Percentiles rank a stretch among this genome's conserved stretches.
Conservation (phyloP, 106 monocot genomes). For the Dioscorea dumetorum region DNA sequence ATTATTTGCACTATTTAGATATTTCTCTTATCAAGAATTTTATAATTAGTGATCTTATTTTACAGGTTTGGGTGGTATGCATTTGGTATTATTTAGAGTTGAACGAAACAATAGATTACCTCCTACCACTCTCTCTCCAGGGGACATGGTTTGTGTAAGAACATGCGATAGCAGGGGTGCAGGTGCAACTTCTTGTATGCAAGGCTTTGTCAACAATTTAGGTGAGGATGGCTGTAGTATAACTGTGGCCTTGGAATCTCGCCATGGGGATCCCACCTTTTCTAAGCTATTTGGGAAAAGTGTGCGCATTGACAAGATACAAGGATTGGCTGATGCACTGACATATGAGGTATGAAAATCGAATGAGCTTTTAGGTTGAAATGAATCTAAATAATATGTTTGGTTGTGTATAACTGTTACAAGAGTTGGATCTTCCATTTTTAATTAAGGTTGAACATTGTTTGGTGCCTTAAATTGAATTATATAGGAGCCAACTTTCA, state of each 20-base stretch:
- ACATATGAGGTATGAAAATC: slow-evolving; percentile 73
- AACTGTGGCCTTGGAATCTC: slow-evolving; percentile 87
- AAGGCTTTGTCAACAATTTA: slow-evolving; percentile 86
- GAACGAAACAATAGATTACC: slow-evolving; percentile 89
- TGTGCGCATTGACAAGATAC: slow-evolving; percentile 92
- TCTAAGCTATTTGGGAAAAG: slow-evolving; percentile 89
- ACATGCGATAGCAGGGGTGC: slow-evolving; percentile 71
- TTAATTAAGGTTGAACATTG: too few relatives aligned
- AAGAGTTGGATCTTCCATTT: too few relatives aligned
- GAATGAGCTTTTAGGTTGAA: too few relatives aligned
- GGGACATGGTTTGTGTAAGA: slow-evolving; percentile 92
- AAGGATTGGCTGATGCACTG: slow-evolving; percentile 86
- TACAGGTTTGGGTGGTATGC: slow-evolving; percentile 85
- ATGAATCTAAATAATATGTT: too few relatives aligned
- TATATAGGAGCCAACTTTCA: too few relatives aligned
- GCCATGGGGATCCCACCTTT: slow-evolving; percentile 95
- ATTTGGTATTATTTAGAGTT: slow-evolving; percentile 84
- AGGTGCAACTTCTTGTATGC: slow-evolving; percentile 86
- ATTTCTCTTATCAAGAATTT: background rate
- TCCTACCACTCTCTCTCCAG: slow-evolving; percentile 84
- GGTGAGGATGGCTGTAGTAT: slow-evolving; percentile 98
- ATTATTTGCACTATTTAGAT: background rate
- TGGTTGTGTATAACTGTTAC: too few relatives aligned
- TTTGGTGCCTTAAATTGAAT: too few relatives aligned
- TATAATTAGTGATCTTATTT: background rate